Evolutionary conservation across 2,329 filamentous ascomycete genomes (phyloP), one percentile per base, ranked within the genome.

Genomic region (Nemania serpens): DNA sequence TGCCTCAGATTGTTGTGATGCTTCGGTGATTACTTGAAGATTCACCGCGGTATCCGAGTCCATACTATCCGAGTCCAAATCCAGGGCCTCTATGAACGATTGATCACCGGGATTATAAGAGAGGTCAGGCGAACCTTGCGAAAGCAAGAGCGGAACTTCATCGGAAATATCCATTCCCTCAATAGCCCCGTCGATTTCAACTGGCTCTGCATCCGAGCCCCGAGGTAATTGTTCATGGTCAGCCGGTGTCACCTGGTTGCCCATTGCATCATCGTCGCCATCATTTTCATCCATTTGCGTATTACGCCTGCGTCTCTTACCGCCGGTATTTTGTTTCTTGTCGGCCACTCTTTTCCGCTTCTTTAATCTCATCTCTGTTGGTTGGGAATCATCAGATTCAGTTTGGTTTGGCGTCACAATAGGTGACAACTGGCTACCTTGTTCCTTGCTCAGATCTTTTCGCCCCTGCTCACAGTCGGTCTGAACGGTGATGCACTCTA

Each of bases 1-100:
- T 1, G 51, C 42, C 43, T 69, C 69, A 5, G 70, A 69, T 49
- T 70, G 69, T 47, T 75, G 71, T 15, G 72, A 74, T 12, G 73
- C 72, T 61, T 75, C 73, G 7, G 67, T 69, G 9, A 71, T 68
- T 22, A 74, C 64, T 49, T 75, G 73, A 5, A 73, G 63, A 54
- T 71, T 67, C 13, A 71, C 70, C 46, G 70, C 70, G 5, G 65
- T 68, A 54, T 74, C 71, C 15, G 71, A 66, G 10, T 70, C 69
- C 22, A 55, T 66, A 42, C 66, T 64, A 34, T 67, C 63, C 6
- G 59, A 61, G 18, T 64, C 63, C 13, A 62, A 46, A 29, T 65
- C 53, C 12, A 63, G 61, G 1, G 65, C 62, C 20, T 59, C 55
- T 15, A 61, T 37, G 9, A 55, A 58, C 6, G 41, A 37, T 4